These are phyloP conservation scores for Metschnikowia hibisci DNA, from an alignment of 805 yeast genomes.

Conservation along the genomic window DNA sequence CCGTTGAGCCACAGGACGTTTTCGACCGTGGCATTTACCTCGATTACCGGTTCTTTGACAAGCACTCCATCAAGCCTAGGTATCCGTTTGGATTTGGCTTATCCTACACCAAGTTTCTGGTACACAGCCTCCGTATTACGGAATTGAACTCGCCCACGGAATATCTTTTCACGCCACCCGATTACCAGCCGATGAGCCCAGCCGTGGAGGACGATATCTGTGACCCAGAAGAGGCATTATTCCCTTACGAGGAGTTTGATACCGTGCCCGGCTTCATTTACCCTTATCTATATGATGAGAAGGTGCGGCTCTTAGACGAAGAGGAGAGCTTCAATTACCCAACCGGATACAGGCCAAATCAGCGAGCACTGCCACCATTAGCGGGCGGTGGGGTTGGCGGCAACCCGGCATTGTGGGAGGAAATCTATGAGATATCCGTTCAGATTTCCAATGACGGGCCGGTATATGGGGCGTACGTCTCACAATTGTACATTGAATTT, in stretches of 20 bases:
- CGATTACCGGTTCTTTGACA: constrained; percentile 58
- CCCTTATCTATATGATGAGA: constrained; percentile 45
- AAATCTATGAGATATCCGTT: constrained; percentile 43
- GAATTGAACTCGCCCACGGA: constrained; percentile 43
- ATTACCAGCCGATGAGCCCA: constrained; percentile 41
- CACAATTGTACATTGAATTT: constrained; percentile 51
- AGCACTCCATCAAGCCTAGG: constrained; percentile 51
- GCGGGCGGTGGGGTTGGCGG: constrained; percentile 57
- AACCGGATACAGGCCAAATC: constrained; percentile 33
- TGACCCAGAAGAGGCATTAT: constrained; percentile 52
- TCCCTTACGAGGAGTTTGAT: constrained; percentile 49
- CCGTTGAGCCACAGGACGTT: constrained; percentile 37
- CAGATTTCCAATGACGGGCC: constrained; percentile 47
- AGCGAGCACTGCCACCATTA: constrained; percentile 33
- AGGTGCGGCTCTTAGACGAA: constrained; percentile 32
- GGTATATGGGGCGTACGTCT: constrained; percentile 44
- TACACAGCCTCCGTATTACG: constrained; percentile 35
- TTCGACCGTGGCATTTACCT: constrained; percentile 47
- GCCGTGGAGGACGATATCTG: constrained; percentile 45
- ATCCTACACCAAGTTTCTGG: constrained; percentile 46
- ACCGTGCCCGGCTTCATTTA: constrained; percentile 56
- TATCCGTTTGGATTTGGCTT: constrained; percentile 63
- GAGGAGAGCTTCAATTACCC: constrained; percentile 39
- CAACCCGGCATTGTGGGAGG: constrained; percentile 57
- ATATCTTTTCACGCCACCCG: constrained; percentile 44